Percentiles rank a stretch among this genome's conserved stretches.
phyloP scores from a whole-genome alignment of 148 eudicot genomes.

The Fallopia convolvulus region DNA sequence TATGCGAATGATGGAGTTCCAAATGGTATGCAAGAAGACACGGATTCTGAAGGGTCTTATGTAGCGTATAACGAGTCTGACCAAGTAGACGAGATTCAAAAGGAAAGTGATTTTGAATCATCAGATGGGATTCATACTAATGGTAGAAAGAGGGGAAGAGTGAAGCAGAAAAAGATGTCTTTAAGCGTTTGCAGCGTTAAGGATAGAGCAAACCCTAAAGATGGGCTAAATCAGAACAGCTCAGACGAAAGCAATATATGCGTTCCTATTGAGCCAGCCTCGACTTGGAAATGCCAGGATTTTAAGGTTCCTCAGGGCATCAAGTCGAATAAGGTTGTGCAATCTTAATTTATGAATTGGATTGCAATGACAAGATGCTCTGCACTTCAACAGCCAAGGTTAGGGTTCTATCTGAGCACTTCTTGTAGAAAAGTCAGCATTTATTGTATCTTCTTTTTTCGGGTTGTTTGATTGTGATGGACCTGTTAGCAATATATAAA shows the following conservation, averaged over 20 bases:
- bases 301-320: conserved; percentile 57
- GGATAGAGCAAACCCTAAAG: conserved; percentile 58
- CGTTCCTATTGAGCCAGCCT: conserved; percentile 32
- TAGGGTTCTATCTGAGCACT: neutral
- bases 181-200: conserved; percentile 63
- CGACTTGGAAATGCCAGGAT: conserved; percentile 74
- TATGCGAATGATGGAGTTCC: conserved; percentile 26
- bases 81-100: conserved; percentile 16
- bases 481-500: neutral
- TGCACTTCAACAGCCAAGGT: neutral
- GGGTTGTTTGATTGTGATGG: conserved; percentile 4
- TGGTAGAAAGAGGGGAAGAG: conserved; percentile 72
- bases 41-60: conserved; percentile 32
- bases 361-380: neutral
- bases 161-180: conserved; percentile 75
- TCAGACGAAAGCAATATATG: conserved; percentile 22
- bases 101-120: conserved; percentile 26
- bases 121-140: conserved; percentile 31
- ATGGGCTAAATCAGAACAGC: conserved; percentile 38
- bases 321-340: conserved; percentile 69
- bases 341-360: conserved; percentile 28
- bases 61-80: neutral
- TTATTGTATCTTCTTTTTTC: neutral
- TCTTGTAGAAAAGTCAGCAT: neutral
- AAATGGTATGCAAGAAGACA: conserved; percentile 23